phyloP scores from a whole-genome alignment of 768 basidiomycete genomes.

The Chalciporus piperatus region DNA sequence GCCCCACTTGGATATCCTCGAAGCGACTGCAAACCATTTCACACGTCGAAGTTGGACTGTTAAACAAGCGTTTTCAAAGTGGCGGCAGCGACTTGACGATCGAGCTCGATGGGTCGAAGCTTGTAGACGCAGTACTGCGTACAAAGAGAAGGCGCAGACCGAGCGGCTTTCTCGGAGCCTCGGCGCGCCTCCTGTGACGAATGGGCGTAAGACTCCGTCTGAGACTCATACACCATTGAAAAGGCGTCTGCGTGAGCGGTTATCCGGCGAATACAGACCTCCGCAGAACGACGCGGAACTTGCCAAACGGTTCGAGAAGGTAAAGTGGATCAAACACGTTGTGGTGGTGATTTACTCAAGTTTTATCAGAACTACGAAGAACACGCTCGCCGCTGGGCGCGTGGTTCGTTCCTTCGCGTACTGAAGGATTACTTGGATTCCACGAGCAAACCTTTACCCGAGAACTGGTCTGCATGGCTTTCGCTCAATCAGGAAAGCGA shows the following conservation, averaged over 20 bases:
- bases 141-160: conserved; percentile 49
- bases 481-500: conserved; percentile 71
- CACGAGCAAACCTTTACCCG: conserved; percentile 29
- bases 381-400: conserved; percentile 70
- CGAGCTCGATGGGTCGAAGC: conserved; percentile 61
- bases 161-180: conserved; percentile 32
- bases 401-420: conserved; percentile 58
- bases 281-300: conserved; percentile 65
- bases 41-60: conserved; percentile 39
- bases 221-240: conserved; percentile 22
- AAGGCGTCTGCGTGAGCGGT: conserved; percentile 34
- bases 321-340: conserved; percentile 22
- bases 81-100: conserved; percentile 46
- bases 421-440: conserved; percentile 37
- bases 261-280: conserved; percentile 44
- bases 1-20: conserved; percentile 27
- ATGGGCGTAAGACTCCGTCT: conserved; percentile 26
- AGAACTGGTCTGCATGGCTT: conserved; percentile 67
- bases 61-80: conserved; percentile 41
- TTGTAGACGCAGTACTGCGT: conserved; percentile 55
- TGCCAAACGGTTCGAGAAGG: conserved; percentile 66
- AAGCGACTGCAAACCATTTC: conserved; percentile 43
- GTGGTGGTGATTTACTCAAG: conserved; percentile 1
- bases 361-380: conserved; percentile 63
- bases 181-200: conserved; percentile 5